These are phyloP conservation scores for Zymoseptoria tritici DNA, from an alignment of 2,329 filamentous ascomycete species.

Conservation along the genomic window DNA sequence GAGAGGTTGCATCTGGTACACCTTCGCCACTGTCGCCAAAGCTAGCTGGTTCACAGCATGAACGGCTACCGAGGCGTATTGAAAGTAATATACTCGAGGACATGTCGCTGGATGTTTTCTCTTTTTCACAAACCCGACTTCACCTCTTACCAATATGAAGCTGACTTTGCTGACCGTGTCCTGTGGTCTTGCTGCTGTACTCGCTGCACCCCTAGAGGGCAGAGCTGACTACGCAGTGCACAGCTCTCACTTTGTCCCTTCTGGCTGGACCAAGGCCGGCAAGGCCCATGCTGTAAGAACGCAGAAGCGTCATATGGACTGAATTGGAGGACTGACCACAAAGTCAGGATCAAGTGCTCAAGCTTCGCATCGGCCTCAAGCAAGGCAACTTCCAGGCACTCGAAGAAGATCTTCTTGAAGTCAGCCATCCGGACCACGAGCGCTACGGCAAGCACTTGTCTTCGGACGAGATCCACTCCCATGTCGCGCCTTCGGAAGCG, in stretches of 20 bases:
- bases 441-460: constrained; percentile 52
- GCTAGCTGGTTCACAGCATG: neutral
- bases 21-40: neutral
- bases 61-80: neutral
- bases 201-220: constrained; percentile 10
- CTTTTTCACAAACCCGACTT: neutral
- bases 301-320: neutral
- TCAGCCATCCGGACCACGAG: constrained; percentile 54
- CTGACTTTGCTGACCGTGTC: neutral
- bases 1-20: neutral
- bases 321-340: neutral
- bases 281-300: constrained; percentile 11
- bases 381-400: constrained; percentile 30
- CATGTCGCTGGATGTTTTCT: neutral
- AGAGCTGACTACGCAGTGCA: constrained; percentile 13
- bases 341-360: constrained; percentile 9
- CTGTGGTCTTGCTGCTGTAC: neutral
- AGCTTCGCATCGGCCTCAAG: constrained; percentile 21
- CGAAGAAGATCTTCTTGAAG: constrained; percentile 52
- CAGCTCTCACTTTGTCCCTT: constrained; percentile 13
- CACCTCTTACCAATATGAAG: neutral
- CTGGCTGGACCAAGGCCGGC: constrained; percentile 12
- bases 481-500: constrained; percentile 47
- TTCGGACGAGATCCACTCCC: constrained; percentile 49
- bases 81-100: neutral